Conservation (phyloP, 2,329 filamentous ascomycete species). For the Torrubiellomyces zombiae region DNA sequence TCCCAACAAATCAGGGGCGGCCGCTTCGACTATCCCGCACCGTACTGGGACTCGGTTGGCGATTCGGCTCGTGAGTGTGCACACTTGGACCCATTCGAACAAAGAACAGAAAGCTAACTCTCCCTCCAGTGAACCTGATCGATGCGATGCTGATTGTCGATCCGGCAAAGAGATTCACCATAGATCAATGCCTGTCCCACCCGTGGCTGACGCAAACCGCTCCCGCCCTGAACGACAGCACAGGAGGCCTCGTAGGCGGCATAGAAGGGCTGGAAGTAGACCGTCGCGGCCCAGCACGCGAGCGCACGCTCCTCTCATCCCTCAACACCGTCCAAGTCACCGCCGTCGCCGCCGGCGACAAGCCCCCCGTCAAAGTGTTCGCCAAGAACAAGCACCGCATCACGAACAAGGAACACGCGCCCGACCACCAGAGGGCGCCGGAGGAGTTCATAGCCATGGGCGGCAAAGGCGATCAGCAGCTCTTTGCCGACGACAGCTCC, state of each 20-base stretch:
- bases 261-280: conserved; percentile 70
- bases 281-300: conserved; percentile 60
- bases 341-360: conserved; percentile 38
- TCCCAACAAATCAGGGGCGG: conserved; percentile 82
- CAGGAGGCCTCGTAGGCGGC: conserved; percentile 79
- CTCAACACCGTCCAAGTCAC: conserved; percentile 56
- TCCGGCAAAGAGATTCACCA: conserved; percentile 63
- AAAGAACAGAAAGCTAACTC: too few relatives aligned
- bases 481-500: conserved; percentile 49
- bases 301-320: conserved; percentile 70
- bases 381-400: conserved; percentile 44
- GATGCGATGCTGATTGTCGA: conserved; percentile 89
- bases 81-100: background rate
- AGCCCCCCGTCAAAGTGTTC: conserved; percentile 54
- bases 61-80: conserved; percentile 53
- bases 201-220: conserved; percentile 62
- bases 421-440: conserved; percentile 49
- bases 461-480: conserved; percentile 64
- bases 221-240: conserved; percentile 62
- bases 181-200: conserved; percentile 82
- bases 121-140: conserved; percentile 54
- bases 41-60: conserved; percentile 56
- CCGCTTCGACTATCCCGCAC: conserved; percentile 84
- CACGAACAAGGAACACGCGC: conserved; percentile 43
- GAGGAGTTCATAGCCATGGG: conserved; percentile 73